Evolutionary conservation across 73 alveolate species (phyloP).

Genomic region (Uronychia binucleata): DNA sequence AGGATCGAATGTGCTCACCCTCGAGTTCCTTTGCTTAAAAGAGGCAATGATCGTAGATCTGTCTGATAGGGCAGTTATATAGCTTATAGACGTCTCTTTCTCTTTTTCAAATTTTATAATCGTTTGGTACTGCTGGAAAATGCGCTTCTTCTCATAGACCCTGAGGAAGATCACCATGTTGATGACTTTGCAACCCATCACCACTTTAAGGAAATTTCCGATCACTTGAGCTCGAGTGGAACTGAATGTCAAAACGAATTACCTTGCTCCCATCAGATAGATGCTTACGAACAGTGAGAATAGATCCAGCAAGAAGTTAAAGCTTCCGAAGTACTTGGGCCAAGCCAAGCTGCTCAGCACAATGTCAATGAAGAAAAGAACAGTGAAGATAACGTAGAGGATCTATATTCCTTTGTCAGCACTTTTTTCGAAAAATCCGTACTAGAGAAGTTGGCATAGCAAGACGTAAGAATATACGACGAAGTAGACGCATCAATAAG

Average conservation of each 20-base stretch:
- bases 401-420: not conserved
- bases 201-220: not conserved
- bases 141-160: not conserved
- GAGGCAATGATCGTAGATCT: not conserved
- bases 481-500: not conserved
- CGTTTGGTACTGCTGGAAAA: not conserved
- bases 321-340: not conserved
- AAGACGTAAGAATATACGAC: not conserved
- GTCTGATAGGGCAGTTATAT: not conserved
- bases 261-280: not conserved
- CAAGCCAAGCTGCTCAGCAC: not conserved
- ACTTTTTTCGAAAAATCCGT: not conserved
- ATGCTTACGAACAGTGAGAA: not conserved
- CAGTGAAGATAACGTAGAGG: not conserved
- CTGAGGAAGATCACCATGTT: not conserved
- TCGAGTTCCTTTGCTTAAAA: not conserved
- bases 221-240: not conserved
- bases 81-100: not conserved
- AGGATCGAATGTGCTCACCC: conserved; percentile 1
- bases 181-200: not conserved
- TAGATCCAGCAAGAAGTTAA: not conserved
- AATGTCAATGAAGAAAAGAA: not conserved
- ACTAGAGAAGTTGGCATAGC: not conserved
- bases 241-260: not conserved
- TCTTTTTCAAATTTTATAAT: not conserved